Conservation (phyloP, 176 grass and related monocot genomes). For the Zea mays region Zm-B73-REFERENCE-NAM-5.0 NC_050096.1:287023501-287024000, state of each 20-base stretch:
- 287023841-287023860: slow-evolving; percentile 42
- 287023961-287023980: neutral
- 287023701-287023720: slow-evolving; percentile 27
- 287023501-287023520: too few relatives aligned
- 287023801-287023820: neutral
- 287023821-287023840: slow-evolving; percentile 14
- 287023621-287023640: slow-evolving; percentile 37
- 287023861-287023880: slow-evolving; percentile 48
- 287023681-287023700: neutral
- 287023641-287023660: slow-evolving; percentile 20
- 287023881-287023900: slow-evolving; percentile 95
- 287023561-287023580: too few relatives aligned
- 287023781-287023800: neutral
- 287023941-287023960: slow-evolving; percentile 94
- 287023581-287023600: slow-evolving; percentile 21
- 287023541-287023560: too few relatives aligned
- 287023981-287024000: neutral
- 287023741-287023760: slow-evolving; percentile 32
- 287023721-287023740: slow-evolving; percentile 24
- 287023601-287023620: slow-evolving; percentile 37
- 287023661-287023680: slow-evolving; percentile 33
- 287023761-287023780: neutral
- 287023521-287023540: too few relatives aligned
- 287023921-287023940: slow-evolving; percentile 71
- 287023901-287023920: slow-evolving; percentile 76